Evolutionary conservation across 257 asterid genomes (phyloP).

Genomic region (Ehretia macrophylla): DNA sequence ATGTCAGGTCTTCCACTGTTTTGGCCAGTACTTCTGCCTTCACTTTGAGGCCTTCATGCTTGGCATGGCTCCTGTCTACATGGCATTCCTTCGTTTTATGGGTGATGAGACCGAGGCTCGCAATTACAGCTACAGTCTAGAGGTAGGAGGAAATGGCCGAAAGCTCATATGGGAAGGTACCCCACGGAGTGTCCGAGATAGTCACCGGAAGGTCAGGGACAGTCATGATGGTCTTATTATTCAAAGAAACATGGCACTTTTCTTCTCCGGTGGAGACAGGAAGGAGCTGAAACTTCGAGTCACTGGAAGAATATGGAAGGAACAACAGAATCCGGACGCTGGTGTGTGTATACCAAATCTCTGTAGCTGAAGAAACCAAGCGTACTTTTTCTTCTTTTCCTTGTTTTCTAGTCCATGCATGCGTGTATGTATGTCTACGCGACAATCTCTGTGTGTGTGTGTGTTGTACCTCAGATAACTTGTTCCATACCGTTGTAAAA

Average conservation of each 20-base stretch:
- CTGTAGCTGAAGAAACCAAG: conserved; percentile 8
- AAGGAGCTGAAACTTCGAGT: background rate
- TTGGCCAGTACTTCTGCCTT: conserved; percentile 36
- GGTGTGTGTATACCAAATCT: conserved; percentile 20
- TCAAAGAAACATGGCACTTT: conserved; percentile 35
- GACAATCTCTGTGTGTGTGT: background rate
- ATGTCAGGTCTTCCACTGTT: conserved; percentile 37
- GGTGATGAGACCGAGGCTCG: conserved; percentile 39
- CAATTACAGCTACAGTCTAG: conserved; percentile 34
- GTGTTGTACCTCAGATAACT: background rate
- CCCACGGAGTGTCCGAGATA: conserved; percentile 14
- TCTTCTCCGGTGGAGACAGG: conserved; percentile 20
- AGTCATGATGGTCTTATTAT: conserved; percentile 37
- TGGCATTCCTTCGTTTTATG: conserved; percentile 42
- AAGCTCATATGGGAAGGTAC: conserved; percentile 39
- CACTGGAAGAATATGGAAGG: conserved; percentile 18
- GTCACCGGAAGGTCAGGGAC: conserved; percentile 27
- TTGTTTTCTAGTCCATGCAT: background rate
- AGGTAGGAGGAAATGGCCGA: conserved; percentile 39
- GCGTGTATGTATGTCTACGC: background rate
- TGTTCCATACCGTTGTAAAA: background rate
- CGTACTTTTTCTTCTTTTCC: background rate
- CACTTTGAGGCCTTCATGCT: conserved; percentile 39
- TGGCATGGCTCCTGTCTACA: conserved; percentile 35
- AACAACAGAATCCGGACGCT: conserved; percentile 25